Evolutionary conservation across 306 rosid genomes (phyloP), one percentile per base, ranked within the genome.

Genomic region (Neltuma alba): DNA sequence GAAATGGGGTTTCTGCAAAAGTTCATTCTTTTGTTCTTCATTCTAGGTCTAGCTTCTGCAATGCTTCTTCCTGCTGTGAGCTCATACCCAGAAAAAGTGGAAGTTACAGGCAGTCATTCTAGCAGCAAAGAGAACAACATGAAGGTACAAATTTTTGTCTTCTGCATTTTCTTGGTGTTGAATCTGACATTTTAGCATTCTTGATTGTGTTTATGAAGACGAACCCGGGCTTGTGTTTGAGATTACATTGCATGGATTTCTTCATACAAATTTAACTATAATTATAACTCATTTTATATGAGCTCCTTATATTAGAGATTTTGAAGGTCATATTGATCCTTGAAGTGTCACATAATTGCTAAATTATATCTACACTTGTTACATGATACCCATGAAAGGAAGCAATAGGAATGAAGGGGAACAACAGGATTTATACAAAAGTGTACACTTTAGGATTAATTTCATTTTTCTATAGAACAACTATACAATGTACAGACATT

Each of bases 161-260:
- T 16, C 37, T 52, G 33, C 67, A 37, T 38, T 37, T 34, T 36
- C 28, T 63, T 28, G 3, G 1, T 14, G 13, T 28, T 25, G 33
- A 57, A 57, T 57, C 63, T 57, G 31, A 23, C 63, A 25, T 23
- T 55, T 54, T 21, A 9, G 30, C 55, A n/a, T 63, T 63, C 44
- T 62, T 13, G 16, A 18, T 58, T 21, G 27, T 55, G 18, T 54
- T 44, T 38, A 23, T 80, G 82, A 84, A 90, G 92, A 81, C 79
- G 83, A 88, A 68, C 78, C 72, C 83, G 88, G 81, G 25, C 85
- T 92, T 52, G 52, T 61, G 77, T 84, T 82, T 18, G 91, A 92
- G 58, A 85, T 92, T 72, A 84, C 82, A 52, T 81, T 87, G 25
- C 97, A 92, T 63, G 97, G 97, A 3, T 89, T 92, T 86, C 90